Conservation (phyloP, 768 basidiomycete genomes). For the Auriculariales sp. region DNA sequence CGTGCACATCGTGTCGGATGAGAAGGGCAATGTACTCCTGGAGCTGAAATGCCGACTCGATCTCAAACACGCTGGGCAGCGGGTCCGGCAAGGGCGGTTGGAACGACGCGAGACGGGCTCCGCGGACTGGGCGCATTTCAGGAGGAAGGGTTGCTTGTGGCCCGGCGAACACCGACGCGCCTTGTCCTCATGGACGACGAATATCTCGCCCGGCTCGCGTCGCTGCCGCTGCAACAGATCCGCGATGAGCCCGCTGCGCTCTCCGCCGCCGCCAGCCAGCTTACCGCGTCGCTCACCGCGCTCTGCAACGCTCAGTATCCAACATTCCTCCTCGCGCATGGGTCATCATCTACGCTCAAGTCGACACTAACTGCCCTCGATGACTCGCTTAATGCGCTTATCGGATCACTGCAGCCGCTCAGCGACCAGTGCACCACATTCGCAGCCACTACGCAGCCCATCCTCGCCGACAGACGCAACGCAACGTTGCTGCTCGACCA, state of each 20-base stretch:
- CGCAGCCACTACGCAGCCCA: conserved; percentile 45
- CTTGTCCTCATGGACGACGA: neutral
- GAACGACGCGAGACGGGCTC: conserved; percentile 65
- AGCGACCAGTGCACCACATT: conserved; percentile 55
- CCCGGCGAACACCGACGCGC: neutral
- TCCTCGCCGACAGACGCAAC: conserved; percentile 61
- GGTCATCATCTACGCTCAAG: conserved; percentile 59
- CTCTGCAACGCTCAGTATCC: conserved; percentile 85
- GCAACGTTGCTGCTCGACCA: conserved; percentile 83
- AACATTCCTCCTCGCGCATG: conserved; percentile 80
- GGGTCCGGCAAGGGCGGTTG: conserved; percentile 29
- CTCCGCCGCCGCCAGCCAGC: conserved; percentile 70
- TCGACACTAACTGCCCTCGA: conserved; percentile 63
- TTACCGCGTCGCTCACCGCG: conserved; percentile 79
- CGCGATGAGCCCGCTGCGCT: conserved; percentile 59
- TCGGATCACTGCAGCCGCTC: conserved; percentile 60
- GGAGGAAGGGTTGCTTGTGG: neutral
- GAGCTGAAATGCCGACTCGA: conserved; percentile 87
- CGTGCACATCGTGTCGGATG: conserved; percentile 75
- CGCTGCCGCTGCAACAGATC: conserved; percentile 53
- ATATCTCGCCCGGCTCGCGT: conserved; percentile 55
- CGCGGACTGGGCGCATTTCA: conserved; percentile 40
- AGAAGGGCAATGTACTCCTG: conserved; percentile 89
- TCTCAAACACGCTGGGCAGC: conserved; percentile 12
- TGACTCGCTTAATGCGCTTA: conserved; percentile 52